Base-by-base conservation (phyloP, 192 early-diverging fungal species). In the Cetraspora pellucida region DNA sequence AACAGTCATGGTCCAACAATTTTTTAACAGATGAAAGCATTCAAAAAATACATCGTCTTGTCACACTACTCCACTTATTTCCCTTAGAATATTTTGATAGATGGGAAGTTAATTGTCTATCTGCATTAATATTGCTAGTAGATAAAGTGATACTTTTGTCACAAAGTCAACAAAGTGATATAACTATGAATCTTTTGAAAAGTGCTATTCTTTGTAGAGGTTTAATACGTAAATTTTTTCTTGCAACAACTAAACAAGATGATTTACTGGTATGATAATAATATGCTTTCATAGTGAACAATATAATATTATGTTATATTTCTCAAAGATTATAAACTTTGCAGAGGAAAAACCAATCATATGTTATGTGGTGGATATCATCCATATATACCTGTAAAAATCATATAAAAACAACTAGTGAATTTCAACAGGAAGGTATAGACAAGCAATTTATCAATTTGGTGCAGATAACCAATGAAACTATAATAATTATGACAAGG, bases 71-170 rank as follows among this genome's bases (percentile, higher is more conserved):
- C 7, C 54, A 43, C 27, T 28, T 74, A 45, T 60, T 74, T 46
- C 37, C 72, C 7, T 46, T 37, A 9, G 72, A 74, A 74, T 74
- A 74, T 46, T 74, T 74, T 27, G 31, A 58, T 45, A 60, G 60
- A 59, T 7, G 31, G 21, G 72, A 74, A 74, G 28, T 43, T 9
- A 43, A 28, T 27, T 16, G 17, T 57, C n/a, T 74, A 45, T 45
- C 37, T 11, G 3, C 43, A 23, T 28, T 74, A 13, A 11, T 13
- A 74, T 27, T 74, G 8, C 17, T 74, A 4, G 10, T 74, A n/a
- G 72, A 74, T 25, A 74, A 60, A 74, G 44, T 30, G 14, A 17
- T 57, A 16, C 19, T 54, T 60, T 23, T 9, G 10, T n/a, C 23
- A 43, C 37, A 45, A 37, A 13, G 2, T 5, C 21, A 21, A 50